Evolutionary conservation across 2,329 filamentous ascomycete genomes (phyloP).

Genomic region (Hysterium pulicare): DNA sequence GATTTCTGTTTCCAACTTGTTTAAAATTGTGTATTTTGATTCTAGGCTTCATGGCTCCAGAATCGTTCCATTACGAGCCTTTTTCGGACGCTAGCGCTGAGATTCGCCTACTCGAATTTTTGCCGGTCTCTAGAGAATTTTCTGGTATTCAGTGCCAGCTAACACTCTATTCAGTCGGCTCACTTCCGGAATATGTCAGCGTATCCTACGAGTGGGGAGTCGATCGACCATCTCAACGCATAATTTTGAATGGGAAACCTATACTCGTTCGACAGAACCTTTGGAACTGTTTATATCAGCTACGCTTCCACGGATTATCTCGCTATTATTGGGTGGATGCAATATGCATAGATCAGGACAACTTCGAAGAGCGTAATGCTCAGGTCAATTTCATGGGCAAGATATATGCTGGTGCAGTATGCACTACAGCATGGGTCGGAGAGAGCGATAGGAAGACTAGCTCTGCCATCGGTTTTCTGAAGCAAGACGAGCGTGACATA

Average conservation of each 20-base stretch:
- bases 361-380: slow-evolving; percentile 4
- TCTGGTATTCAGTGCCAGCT: no score
- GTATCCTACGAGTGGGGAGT: not conserved
- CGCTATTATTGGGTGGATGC: slow-evolving; percentile 7
- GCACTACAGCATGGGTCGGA: slow-evolving; percentile 8
- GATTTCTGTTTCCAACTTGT: no score
- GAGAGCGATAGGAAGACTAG: slow-evolving; percentile 19
- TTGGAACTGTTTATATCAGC: not conserved
- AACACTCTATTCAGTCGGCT: no score
- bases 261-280: not conserved
- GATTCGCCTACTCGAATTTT: no score
- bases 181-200: not conserved
- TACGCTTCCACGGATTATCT: not conserved
- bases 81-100: no score
- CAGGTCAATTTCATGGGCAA: slow-evolving; percentile 9
- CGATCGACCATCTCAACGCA: not conserved
- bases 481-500: not conserved
- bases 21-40: no score
- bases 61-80: no score
- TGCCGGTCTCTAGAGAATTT: no score
- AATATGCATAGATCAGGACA: slow-evolving; percentile 10
- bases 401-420: slow-evolving; percentile 6
- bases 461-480: not conserved
- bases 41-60: no score
- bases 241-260: not conserved